Base-by-base conservation (phyloP, 371 early-diverging fungal genomes). In the Coemansia sp. region DNA sequence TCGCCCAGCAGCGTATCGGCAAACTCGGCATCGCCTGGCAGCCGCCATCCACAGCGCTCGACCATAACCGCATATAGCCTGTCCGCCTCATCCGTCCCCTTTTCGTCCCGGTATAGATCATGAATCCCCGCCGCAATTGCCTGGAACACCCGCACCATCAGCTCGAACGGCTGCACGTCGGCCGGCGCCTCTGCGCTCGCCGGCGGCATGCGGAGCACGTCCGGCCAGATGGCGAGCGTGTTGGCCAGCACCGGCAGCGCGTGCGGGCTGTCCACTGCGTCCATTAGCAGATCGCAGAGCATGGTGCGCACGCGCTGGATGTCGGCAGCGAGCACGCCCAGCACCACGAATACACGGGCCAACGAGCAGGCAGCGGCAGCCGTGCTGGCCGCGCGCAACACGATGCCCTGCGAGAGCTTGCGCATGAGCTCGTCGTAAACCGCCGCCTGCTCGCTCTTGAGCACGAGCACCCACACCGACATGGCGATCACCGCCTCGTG, bases 271-370 rank as follows among this genome's bases (percentile, higher is more conserved):
- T 74, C 75, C 7, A 70, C 75, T 0, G 75, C 75, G 30, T 74
- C 75, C 70, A 74, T 74, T n/a, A 74, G 63, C 55, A 74, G 55
- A 45, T 74, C 75, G 62, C 70, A 70, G 6, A 68, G 57, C 51
- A 74, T 36, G n/a, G 62, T 51, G 5, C 75, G 65, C 31, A 65
- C 49, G 5, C 75, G 65, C 62, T 70, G 69, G 40, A 74, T 55
- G 38, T 74, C 75, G 7, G 48, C 62, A 5, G 75, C 61, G 26
- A 70, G 50, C 7, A 65, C 14, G 14, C 75, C 13, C 2, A 74
- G 70, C 10, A 62, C 56, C 13, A 62, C 63, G 50, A 70, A 74
- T 5, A 74, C 41, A n/a, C 75, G 69, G 3, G 72, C 52, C 41
- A 70, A 55, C 38, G 70, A 65, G 63, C 75, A 74, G 1, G 54